A percentile compares a stretch with the other conserved stretches of the same genome.
Evolutionary conservation across 345 rosid genomes (phyloP).

Genomic region (Hypericum androsaemum): DNA sequence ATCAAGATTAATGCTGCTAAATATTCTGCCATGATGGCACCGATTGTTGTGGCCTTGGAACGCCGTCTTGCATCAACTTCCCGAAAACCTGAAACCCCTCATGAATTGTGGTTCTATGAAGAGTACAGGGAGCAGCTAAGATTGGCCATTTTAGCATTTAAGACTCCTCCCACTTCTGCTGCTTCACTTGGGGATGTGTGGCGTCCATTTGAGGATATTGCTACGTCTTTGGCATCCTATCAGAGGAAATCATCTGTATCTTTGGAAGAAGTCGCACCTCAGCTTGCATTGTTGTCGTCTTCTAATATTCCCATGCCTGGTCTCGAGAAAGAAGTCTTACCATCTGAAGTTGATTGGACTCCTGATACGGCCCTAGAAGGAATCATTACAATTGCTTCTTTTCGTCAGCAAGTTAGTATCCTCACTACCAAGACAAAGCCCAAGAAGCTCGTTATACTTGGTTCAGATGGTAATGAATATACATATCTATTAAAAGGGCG

Average conservation of each 20-base stretch:
- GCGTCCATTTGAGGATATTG: slow-evolving; percentile 77
- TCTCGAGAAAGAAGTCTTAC: slow-evolving; percentile 57
- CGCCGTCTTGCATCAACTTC: slow-evolving; percentile 89
- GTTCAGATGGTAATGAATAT: slow-evolving; percentile 83
- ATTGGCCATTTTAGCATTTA: slow-evolving; percentile 57
- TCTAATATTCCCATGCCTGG: slow-evolving; percentile 97
- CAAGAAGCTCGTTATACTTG: slow-evolving; percentile 74
- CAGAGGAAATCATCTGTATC: slow-evolving; percentile 74
- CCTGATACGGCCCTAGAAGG: slow-evolving; percentile 40
- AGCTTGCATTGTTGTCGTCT: slow-evolving; percentile 63
- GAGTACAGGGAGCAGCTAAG: slow-evolving; percentile 58
- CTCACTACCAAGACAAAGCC: slow-evolving; percentile 90
- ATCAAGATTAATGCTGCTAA: slow-evolving; percentile 78
- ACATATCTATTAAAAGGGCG: slow-evolving; percentile 84
- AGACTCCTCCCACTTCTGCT: slow-evolving; percentile 68
- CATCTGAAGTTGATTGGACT: slow-evolving; percentile 40
- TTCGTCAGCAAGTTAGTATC: slow-evolving; percentile 55
- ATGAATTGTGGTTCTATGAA: slow-evolving; percentile 72
- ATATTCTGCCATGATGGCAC: slow-evolving; percentile 97
- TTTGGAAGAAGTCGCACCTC: slow-evolving; percentile 83
- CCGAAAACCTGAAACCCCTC: slow-evolving; percentile 82
- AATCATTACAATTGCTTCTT: slow-evolving; percentile 66
- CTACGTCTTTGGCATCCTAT: slow-evolving; percentile 70
- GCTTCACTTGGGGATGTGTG: slow-evolving; percentile 70
- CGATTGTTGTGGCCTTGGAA: slow-evolving; percentile 73